Base-by-base conservation (phyloP, 169 alveolate species). In the Eimeria falciformis region DNA sequence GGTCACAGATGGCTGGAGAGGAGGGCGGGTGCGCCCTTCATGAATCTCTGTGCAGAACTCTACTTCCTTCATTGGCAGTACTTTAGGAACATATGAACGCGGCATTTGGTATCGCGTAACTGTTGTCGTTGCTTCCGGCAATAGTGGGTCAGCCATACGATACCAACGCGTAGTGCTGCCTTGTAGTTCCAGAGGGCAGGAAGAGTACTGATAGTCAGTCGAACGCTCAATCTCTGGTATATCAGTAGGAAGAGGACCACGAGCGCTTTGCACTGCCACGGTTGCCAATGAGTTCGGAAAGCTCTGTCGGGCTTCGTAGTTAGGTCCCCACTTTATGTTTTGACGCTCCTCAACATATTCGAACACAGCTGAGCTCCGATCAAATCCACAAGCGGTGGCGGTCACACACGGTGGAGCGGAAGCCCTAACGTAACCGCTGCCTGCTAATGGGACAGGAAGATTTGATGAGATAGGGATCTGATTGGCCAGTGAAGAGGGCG, bases 11-110 rank as follows among this genome's bases (percentile, higher is more conserved):
- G 86, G 86, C 25, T 47, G 87, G 9, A 27, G 6, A 3, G 53
- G 7, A 3, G 4, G 62, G 25, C 55, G 37, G 4, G 25, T 46
- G 14, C 27, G 17, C 23, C 87, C 53, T 14, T 14, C 62, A 2
- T 78, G 87, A 23, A 50, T 1, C 0, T 53, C 23, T 25, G 87
- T 6, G 27, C 87, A 78, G 1, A 1, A 9, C 3, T 9, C 14
- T 18, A 78, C 62, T 78, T 78, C 87, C 53, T 53, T 78, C 29
- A 78, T 78, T 2, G 87, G 87, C 43, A 78, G 53, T 5, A 78
- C 46, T n/a, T n/a, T 3, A 2, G 68, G 46, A 7, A 25, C 9
- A 5, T 40, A 3, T 14, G 45, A 40, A 27, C 47, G 68, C 25
- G 85, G 85, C 25, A 75, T 62, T 21, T 43, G 68, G 27, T 21